phyloP scores from a whole-genome alignment of 139 green algal species.

The Bryopsis sp. region DNA sequence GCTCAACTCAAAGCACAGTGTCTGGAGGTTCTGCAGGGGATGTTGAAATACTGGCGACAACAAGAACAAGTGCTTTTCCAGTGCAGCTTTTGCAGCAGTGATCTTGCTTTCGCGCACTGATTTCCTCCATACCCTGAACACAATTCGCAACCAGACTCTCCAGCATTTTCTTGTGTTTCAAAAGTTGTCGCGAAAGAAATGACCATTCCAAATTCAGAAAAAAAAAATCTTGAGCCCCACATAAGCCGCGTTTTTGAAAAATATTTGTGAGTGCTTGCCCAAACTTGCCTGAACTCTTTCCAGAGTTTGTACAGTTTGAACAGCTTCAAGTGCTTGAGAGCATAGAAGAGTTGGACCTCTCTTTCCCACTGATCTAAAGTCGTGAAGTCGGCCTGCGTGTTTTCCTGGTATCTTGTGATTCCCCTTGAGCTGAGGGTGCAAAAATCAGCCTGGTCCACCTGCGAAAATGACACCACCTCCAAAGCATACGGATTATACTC shows the following conservation, averaged over 20 bases:
- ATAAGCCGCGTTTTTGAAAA: too few relatives aligned
- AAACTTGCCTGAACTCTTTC: conserved; percentile 50
- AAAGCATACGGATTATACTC: conserved; percentile 76
- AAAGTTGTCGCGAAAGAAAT: not conserved
- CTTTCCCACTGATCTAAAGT: conserved; percentile 63
- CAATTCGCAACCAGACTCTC: too few relatives aligned
- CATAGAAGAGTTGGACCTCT: conserved; percentile 59
- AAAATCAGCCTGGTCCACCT: conserved; percentile 43
- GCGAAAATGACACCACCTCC: conserved; percentile 40
- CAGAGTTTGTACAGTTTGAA: conserved; percentile 68
- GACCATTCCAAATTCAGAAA: conserved; percentile 1
- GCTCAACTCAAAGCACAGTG: conserved; percentile 49
- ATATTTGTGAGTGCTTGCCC: not conserved
- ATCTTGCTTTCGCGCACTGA: conserved; percentile 56
- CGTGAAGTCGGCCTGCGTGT: conserved; percentile 55
- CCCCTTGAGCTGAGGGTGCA: conserved; percentile 68
- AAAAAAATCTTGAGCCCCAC: not conserved
- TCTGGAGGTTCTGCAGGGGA: conserved; percentile 36
- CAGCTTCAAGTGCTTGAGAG: conserved; percentile 43
- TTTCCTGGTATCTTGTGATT: conserved; percentile 60
- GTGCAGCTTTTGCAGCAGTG: conserved; percentile 24
- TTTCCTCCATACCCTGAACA: conserved; percentile 37
- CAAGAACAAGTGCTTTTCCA: conserved; percentile 64
- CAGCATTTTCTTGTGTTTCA: not conserved
- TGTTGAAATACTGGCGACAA: conserved; percentile 60